Evolutionary conservation across 345 rosid genomes (phyloP), one percentile per base, ranked within the genome.

Genomic region (Eucalyptus virginea): DNA sequence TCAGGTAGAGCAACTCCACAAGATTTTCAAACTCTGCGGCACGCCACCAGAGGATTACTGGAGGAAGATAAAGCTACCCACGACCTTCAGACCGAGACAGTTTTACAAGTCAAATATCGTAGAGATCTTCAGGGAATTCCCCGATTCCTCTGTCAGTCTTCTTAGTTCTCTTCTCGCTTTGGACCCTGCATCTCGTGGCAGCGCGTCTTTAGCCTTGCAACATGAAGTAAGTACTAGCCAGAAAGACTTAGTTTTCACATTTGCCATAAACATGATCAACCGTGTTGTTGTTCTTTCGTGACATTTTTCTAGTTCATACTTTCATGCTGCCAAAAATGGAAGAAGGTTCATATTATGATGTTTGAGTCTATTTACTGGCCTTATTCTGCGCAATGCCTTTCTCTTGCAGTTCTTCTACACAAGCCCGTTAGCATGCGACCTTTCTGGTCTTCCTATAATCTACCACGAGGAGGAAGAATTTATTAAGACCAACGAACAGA

Each of bases 1-100:
- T 72, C 89, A 95, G 99, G 97, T 97, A 87, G 99, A 98, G 91
- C 99, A 97, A 91, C 92, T 97, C 87, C 98, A 98, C 91, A 95
- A 92, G 92, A 98, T 95, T 88, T 97, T 97, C 89, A 91, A 94
- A 92, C 93, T 97, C 54, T 97, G 98, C 49, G 98, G 99, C 69
- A 93, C 98, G n/a, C 99, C 99, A 42, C 92, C 95, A 4, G 97
- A 98, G 90, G 96, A 95, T 60, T 98, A 97, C 88, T 98, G 99
- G 98, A 97, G 94, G 91, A 95, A 93, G 89, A 88, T 95, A 67
- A 94, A 90, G 94, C 88, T 95, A 86, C 93, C 98, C 8, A 93
- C 94, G 42, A 94, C 96, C 48, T 94, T 95, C 85, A 88, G 95
- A 52, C 96, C 95, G 30, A 93, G 94, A 24, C 92, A 91, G 42